Base-by-base conservation (phyloP, 2,329 filamentous ascomycete genomes). In the Penicillium sp. region DNA sequence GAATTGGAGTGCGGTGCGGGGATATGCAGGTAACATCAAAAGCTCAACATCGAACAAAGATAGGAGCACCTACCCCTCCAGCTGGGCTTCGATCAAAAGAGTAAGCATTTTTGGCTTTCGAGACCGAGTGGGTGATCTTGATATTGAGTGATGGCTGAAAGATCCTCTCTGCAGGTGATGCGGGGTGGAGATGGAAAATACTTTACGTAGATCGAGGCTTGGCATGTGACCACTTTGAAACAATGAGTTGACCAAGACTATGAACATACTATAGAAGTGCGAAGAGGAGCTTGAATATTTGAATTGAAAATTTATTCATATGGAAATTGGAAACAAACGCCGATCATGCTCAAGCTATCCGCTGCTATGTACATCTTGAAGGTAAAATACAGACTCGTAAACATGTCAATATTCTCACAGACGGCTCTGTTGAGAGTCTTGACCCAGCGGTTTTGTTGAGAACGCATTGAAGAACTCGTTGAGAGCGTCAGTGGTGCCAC, bases 391-490 rank as follows among this genome's bases (percentile, higher is more conserved):
- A 68, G 50, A 48, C 55, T 53, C 44, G 58, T 61, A 41, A 37
- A 41, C 12, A 50, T 25, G 26, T 46, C 22, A 19, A 55, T 4
- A 45, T 16, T 6, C 43, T 59, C 61, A 75, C 57, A 75, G 66
- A 50, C 70, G 72, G 62, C 72, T 73, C 35, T 64, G 61, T 52
- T 72, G 68, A 40, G 66, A 62, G 33, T 67, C 69, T 56, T 72
- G 68, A 17, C 72, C 71, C 17, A 75, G 48, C 8, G 66, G 50
- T 77, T 88, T 90, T 11, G 84, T 83, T 52, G 82, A 83, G 65
- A 96, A 92, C 1, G 85, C 73, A 5, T 81, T 80, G 74, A 96
- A 97, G 71, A 96, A 97, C 60, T 83, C 80, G 68, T 97, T 90
- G 64, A 97, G 76, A 16, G 87, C 90, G 66, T 95, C 89, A 0